Percentiles rank a stretch among this genome's conserved stretches.
phyloP scores from a whole-genome alignment of 2,329 filamentous ascomycete genomes.

The Aspergillus sclerotialis region DNA sequence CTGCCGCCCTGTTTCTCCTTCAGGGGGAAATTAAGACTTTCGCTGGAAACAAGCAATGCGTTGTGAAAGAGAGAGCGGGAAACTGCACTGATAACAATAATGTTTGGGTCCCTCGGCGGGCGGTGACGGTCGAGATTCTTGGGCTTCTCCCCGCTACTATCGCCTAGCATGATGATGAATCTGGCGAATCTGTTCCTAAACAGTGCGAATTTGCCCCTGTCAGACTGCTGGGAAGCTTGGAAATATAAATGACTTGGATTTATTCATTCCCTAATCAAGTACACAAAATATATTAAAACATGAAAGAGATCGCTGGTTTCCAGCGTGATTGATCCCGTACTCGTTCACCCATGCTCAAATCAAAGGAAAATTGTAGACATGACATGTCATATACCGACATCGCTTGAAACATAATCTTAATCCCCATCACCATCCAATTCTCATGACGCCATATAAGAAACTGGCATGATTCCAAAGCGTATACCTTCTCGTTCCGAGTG shows the following conservation, averaged over 20 bases:
- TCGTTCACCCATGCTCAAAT: slow-evolving; percentile 1
- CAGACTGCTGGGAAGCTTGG: no score
- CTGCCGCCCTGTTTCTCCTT: not conserved
- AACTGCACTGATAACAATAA: no score
- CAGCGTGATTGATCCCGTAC: not conserved
- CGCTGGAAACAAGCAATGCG: not conserved
- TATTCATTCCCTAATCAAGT: not conserved
- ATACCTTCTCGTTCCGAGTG: not conserved
- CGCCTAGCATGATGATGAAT: no score
- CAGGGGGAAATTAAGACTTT: not conserved
- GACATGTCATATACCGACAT: slow-evolving; percentile 12
- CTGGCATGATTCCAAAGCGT: not conserved
- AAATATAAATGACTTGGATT: no score
- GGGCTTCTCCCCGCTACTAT: no score
- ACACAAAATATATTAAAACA: not conserved
- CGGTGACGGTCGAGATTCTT: not conserved
- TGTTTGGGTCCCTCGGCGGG: not conserved
- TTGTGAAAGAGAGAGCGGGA: not conserved
- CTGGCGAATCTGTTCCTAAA: no score
- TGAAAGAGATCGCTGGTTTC: not conserved
- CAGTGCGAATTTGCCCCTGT: no score
- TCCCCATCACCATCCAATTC: slow-evolving; percentile 10
- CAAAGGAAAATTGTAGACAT: no score
- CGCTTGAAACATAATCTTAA: slow-evolving; percentile 3
- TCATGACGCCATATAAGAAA: slow-evolving; percentile 7